Percentiles rank a stretch among this genome's conserved stretches.
phyloP scores from a whole-genome alignment of 2,329 filamentous ascomycete genomes.

The Aspergillus neoniger region DNA sequence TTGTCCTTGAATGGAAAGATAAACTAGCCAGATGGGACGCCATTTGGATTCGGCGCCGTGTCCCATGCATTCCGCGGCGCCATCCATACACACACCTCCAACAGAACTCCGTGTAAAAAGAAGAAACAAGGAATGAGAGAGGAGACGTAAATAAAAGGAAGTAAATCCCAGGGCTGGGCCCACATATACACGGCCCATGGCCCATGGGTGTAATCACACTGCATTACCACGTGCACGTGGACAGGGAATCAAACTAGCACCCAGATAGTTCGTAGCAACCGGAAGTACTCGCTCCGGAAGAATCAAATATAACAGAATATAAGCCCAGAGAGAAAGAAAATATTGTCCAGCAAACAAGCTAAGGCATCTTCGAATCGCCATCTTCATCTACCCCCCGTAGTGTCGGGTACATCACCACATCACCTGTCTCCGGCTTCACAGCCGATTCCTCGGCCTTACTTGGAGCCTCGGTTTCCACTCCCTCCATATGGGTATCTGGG shows the following conservation, averaged over 20 bases:
- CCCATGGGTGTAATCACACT: not conserved
- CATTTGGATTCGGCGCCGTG: not conserved
- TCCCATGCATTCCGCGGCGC: not conserved
- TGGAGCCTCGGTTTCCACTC: slow-evolving; percentile 42
- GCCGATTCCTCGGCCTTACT: slow-evolving; percentile 18
- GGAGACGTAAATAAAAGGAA: not conserved
- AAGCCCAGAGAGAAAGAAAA: slow-evolving; percentile 13
- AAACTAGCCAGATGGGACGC: not conserved
- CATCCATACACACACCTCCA: not conserved
- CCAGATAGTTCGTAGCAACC: slow-evolving; percentile 5
- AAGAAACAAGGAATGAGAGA: not conserved
- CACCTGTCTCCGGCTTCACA: slow-evolving; percentile 27
- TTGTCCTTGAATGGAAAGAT: not conserved
- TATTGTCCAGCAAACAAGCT: slow-evolving; percentile 12
- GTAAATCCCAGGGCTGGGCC: not conserved
- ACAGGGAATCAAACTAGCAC: slow-evolving; percentile 10
- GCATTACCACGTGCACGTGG: slow-evolving; percentile 6
- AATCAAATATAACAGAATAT: slow-evolving; percentile 14
- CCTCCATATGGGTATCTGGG: slow-evolving; percentile 32
- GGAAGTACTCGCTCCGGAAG: slow-evolving; percentile 7
- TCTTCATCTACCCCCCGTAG: slow-evolving; percentile 37
- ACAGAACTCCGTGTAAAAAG: not conserved
- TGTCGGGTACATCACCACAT: slow-evolving; percentile 36
- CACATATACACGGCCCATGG: not conserved
- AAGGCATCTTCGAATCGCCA: slow-evolving; percentile 40